These are phyloP conservation scores for Thermomyces lanuginosus DNA, from an alignment of 2,329 filamentous ascomycete species.

Conservation along the genomic window DNA sequence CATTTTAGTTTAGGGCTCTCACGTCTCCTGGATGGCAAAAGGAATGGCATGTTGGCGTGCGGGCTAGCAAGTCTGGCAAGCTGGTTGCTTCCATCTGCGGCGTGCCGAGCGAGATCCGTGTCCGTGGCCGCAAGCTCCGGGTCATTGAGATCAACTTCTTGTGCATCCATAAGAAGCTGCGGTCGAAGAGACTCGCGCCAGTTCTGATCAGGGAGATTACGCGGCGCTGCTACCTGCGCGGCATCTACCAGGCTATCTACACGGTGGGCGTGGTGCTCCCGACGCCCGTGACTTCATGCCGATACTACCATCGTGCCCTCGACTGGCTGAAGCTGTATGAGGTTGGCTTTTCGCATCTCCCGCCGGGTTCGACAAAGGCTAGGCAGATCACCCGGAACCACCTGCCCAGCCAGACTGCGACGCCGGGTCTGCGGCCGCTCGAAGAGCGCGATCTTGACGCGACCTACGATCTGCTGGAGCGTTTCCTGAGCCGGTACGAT, in stretches of 20 bases:
- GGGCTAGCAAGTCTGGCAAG: conserved; percentile 64
- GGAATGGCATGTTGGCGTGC: conserved; percentile 89
- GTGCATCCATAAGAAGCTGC: conserved; percentile 94
- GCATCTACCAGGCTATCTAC: conserved; percentile 89
- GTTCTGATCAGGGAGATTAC: conserved; percentile 97
- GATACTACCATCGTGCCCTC: conserved; percentile 86
- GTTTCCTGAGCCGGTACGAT: conserved; percentile 66
- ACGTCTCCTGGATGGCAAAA: conserved; percentile 88
- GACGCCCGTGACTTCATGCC: conserved; percentile 77
- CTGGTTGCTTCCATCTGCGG: conserved; percentile 93
- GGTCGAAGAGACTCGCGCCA: conserved; percentile 77
- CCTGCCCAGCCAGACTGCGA: conserved; percentile 57
- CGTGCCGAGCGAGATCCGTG: conserved; percentile 66
- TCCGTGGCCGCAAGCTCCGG: conserved; percentile 58
- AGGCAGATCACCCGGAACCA: conserved; percentile 77
- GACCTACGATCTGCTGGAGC: conserved; percentile 56
- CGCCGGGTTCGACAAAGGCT: conserved; percentile 63
- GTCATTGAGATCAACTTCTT: conserved; percentile 96
- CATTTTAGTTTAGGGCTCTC: conserved; percentile 52
- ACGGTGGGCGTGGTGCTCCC: conserved; percentile 84
- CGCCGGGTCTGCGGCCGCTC: conserved; percentile 65
- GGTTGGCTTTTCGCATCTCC: conserved; percentile 81
- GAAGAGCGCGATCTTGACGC: conserved; percentile 58
- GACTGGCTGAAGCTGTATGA: conserved; percentile 96
- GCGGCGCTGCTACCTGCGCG: conserved; percentile 69